Evolutionary conservation across 495 filamentous ascomycete species (phyloP), one percentile per base, ranked within the genome.

Genomic region (Talaromyces thailandensis): DNA sequence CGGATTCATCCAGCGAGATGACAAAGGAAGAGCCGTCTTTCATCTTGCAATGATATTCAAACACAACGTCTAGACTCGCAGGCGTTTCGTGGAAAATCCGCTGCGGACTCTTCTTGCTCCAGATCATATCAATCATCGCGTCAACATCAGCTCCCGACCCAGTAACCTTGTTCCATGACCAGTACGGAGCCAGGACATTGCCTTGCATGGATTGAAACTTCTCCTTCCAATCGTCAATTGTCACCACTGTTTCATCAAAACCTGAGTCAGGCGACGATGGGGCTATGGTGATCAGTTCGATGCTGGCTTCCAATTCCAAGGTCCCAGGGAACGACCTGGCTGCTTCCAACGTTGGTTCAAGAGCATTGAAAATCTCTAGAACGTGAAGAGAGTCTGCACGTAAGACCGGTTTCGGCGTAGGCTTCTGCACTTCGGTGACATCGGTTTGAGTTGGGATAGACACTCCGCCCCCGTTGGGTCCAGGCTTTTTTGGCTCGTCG

Each of bases 21-120:
- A 79, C 61, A 61, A 87, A 78, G 0, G 67, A 68, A 8, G 63
- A 52, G 0, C 57, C 21, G 14, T 64, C 35, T 40, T 40, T 66
- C 0, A 68, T 66, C 23, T 55, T 67, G 62, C 83, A 86, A 16
- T 70, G 70, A 43, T 84, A 82, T 24, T 84, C 79, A 63, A 87
- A 88, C 2, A 70, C 63, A 3, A 82, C 69, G 28, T 61, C 72
- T 24, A 67, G 65, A 2, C 67, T 65, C 6, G 58, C 63, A 16
- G 69, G 66, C 0, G 68, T 58, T 9, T 65, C 58, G 14, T 73
- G 67, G 45, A 81, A 80, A 2, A 81, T 26, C 1, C 64, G 65
- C 28, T 23, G 58, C 12, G 66, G 68, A 1, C 64, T 64, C 51
- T 70, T 68, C 5, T 66, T 65, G 1, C 69, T 65, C 16, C 65